Conservation (phyloP, 495 filamentous ascomycete genomes). For the Parachaetomium inaequale region DNA sequence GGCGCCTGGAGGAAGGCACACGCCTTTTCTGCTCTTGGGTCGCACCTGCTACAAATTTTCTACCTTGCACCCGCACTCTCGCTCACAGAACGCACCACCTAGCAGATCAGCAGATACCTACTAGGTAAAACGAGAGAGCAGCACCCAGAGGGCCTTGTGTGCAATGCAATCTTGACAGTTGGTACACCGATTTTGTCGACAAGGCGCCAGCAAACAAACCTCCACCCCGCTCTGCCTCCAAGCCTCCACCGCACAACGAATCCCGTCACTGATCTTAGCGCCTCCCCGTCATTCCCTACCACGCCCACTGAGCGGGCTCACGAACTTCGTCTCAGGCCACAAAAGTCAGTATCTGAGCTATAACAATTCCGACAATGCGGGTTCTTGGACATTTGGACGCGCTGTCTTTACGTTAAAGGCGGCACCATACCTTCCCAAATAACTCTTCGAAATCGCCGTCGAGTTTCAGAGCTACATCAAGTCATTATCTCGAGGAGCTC, state of each 20-base stretch:
- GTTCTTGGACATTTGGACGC: neutral
- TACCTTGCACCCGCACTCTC: too few species aligned
- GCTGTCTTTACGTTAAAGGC: neutral
- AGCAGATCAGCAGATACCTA: too few species aligned
- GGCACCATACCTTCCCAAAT: neutral
- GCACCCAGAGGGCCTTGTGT: neutral
- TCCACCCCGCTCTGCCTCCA: slow-evolving; percentile 9
- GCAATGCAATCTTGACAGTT: neutral
- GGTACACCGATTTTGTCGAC: neutral
- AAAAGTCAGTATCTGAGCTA: neutral
- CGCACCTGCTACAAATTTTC: too few species aligned
- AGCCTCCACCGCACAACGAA: slow-evolving; percentile 5
- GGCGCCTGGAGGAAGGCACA: neutral
- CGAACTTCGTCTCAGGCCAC: neutral
- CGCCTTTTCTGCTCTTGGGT: too few species aligned
- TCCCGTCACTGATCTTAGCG: slow-evolving; percentile 16
- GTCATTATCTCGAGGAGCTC: neutral
- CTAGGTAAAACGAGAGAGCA: too few species aligned
- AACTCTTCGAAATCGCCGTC: too few species aligned
- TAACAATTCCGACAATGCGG: neutral
- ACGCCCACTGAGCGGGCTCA: neutral
- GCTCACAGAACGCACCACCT: too few species aligned
- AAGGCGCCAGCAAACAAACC: neutral
- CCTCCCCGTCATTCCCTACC: slow-evolving; percentile 20
- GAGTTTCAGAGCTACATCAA: neutral